Percentiles rank a stretch among this genome's conserved stretches.
phyloP scores from a whole-genome alignment of 768 basidiomycete genomes.

The Mycena crocata region DNA sequence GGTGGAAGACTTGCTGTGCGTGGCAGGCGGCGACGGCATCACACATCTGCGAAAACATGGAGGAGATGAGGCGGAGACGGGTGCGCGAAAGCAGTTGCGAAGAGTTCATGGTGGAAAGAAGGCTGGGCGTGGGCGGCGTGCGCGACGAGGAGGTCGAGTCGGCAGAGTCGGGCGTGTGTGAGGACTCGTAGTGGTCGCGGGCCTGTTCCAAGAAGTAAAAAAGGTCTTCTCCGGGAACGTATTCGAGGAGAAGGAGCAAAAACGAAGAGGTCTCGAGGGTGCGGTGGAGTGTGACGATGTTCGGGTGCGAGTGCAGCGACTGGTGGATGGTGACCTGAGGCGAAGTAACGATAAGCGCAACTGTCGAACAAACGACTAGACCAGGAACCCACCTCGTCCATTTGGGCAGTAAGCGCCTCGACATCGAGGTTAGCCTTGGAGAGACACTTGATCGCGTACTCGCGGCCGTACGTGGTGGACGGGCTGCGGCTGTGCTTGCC shows the following conservation, averaged over 20 bases:
- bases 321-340: constrained; percentile 92
- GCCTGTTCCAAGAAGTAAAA: constrained; percentile 99
- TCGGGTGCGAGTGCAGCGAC: constrained; percentile 87
- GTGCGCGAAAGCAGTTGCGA: constrained; percentile 86
- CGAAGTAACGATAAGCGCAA: constrained; percentile 23
- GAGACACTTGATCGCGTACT: constrained; percentile 96
- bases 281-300: constrained; percentile 94
- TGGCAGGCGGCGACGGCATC: constrained; percentile 97
- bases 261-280: constrained; percentile 94
- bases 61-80: constrained; percentile 91
- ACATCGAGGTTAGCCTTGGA: constrained; percentile 94
- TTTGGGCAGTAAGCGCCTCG: constrained; percentile 88
- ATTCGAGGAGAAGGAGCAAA: constrained; percentile 93
- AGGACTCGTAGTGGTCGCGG: constrained; percentile 81
- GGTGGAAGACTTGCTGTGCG: constrained; percentile 89
- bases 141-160: constrained; percentile 60
- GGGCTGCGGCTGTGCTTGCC: constrained; percentile 46
- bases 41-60: constrained; percentile 99
- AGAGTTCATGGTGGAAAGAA: constrained; percentile 86
- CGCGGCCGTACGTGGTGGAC: constrained; percentile 72
- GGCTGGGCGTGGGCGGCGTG: constrained; percentile 93
- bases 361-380: constrained; percentile 4
- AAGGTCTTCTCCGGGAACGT: constrained; percentile 95
- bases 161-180: constrained; percentile 49
- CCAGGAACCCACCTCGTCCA: constrained; percentile 78